Percentiles rank a stretch among this genome's conserved stretches.
phyloP scores from a whole-genome alignment of 2,329 filamentous ascomycete species.

The Sporothrix euskadiensis region DNA sequence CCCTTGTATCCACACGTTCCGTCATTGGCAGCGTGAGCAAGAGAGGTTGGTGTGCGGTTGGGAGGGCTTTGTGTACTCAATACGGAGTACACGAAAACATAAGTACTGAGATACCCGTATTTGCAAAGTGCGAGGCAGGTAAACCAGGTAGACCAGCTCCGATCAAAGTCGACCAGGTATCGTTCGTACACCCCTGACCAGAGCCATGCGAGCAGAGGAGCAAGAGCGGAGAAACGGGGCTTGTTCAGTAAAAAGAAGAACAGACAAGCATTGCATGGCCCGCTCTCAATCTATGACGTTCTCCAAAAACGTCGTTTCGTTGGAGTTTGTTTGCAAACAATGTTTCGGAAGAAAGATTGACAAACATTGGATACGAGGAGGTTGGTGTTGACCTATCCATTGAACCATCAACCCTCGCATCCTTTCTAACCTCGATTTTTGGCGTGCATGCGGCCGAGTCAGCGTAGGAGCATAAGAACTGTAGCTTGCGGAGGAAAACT shows the following conservation, averaged over 20 bases:
- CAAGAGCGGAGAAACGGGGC: not conserved
- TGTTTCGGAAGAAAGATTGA: too few species aligned
- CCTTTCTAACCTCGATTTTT: not conserved
- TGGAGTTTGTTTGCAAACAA: not conserved
- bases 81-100: not conserved
- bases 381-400: not conserved
- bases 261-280: slow-evolving; percentile 7
- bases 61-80: not conserved
- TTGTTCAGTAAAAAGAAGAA: not conserved
- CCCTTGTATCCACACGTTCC: slow-evolving; percentile 15
- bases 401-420: not conserved
- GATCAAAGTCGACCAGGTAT: not conserved
- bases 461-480: not conserved
- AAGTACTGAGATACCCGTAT: not conserved
- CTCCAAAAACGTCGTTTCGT: not conserved
- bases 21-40: not conserved
- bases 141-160: not conserved
- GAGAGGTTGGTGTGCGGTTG: not conserved
- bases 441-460: not conserved
- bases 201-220: not conserved
- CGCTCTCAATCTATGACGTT: slow-evolving; percentile 9
- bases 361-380: too few species aligned
- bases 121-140: not conserved
- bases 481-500: not conserved
- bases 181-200: not conserved